Base-by-base conservation (phyloP, 495 filamentous ascomycete genomes). In the Xeromyces bisporus region DNA sequence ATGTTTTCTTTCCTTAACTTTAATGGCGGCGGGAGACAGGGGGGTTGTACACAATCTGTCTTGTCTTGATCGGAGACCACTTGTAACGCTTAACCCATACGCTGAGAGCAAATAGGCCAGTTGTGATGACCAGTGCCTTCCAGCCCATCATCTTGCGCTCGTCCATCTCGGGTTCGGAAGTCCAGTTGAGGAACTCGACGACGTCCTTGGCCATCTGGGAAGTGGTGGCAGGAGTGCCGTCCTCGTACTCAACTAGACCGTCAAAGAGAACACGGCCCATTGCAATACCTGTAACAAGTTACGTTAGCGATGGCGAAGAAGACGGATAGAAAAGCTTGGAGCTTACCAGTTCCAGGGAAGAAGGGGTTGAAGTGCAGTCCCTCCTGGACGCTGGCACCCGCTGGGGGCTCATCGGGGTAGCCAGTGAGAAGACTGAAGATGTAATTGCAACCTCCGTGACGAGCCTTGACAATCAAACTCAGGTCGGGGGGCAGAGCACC, bases 201-300 rank as follows among this genome's bases (percentile, higher is more conserved):
- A 96, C 91, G 50, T 99, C 91, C 75, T 99, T 99, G 46, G 91
- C 91, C 91, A 99, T 96, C 66, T 99, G 91, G 30, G 85, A 93
- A 35, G 85, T 80, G 42, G 85, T 77, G 18, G 91, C 91, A 29
- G 84, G 78, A 18, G 91, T 96, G 34, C 75, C 82, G 42, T 99
- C 91, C 55, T 99, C 91, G 66, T 99, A 99, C 50, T 99, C 91
- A 33, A 99, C 91, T 18, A 99, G 61, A 34, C 86, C 91, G 43
- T 99, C 87, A 60, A 87, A 99, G 26, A 99, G 72, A 34, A 94
- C 87, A 67, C 91, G 86, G 45, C 77, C 85, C 91, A 99, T 99
- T 44, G 80, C 91, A 56, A 99, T 99, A 45, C 85, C 71, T 75
- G 36, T 11, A 18, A 27, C 35, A 15, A 5, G 20, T 21, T 21